Percentiles rank a stretch among this genome's conserved stretches.
Conservation (phyloP, 805 yeast genomes). For the Saturnispora dispora region DNA sequence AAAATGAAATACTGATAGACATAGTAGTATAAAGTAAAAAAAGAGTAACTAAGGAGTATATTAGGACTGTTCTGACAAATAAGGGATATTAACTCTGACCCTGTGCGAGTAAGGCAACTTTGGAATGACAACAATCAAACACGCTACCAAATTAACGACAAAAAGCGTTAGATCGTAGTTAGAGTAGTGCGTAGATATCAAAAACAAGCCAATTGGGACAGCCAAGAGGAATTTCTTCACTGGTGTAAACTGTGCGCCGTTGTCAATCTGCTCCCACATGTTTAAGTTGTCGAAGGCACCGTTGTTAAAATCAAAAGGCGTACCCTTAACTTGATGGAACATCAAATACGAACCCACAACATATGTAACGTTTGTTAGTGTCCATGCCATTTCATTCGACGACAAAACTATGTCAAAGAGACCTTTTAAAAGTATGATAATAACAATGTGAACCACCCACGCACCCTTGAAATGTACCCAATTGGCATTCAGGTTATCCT, state of each 20-base stretch:
- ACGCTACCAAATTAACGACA: conserved; percentile 67
- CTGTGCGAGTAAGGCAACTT: conserved; percentile 79
- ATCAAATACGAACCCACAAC: conserved; percentile 87
- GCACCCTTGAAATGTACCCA: conserved; percentile 98
- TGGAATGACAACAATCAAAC: conserved; percentile 83
- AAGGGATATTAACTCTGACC: conserved; percentile 54
- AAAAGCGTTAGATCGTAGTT: conserved; percentile 75
- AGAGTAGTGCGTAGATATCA: conserved; percentile 83
- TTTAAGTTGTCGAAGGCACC: conserved; percentile 95
- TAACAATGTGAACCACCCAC: conserved; percentile 86
- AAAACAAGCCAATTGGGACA: conserved; percentile 84
- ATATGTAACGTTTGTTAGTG: conserved; percentile 83
- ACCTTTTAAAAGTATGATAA: conserved; percentile 63
- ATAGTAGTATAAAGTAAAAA: background rate
- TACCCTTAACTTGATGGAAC: conserved; percentile 95
- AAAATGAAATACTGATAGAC: background rate
- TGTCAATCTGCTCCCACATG: conserved; percentile 92
- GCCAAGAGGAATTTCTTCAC: conserved; percentile 85
- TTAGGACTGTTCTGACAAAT: background rate
- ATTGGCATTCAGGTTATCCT: conserved; percentile 85
- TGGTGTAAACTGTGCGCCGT: conserved; percentile 96
- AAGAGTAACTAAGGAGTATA: background rate
- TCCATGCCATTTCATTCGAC: conserved; percentile 80
- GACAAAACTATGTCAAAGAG: conserved; percentile 68
- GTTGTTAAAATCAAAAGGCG: conserved; percentile 92